Conservation (phyloP, 345 rosid genomes). For the Arabidopsis thaliana region TAIR10.1 NC_003071.7:15251001-15251500, state of each 20-base stretch:
- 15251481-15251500: constrained; percentile 20
- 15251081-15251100: not conserved
- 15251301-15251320: constrained; percentile 70
- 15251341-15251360: constrained; percentile 64
- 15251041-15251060: not conserved
- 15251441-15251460: constrained; percentile 70
- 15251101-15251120: constrained; percentile 13
- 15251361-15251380: constrained; percentile 54
- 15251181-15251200: constrained; percentile 71
- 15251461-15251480: constrained; percentile 81
- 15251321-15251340: constrained; percentile 70
- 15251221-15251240: constrained; percentile 32
- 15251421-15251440: constrained; percentile 54
- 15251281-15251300: constrained; percentile 53
- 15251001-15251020: constrained; percentile 49
- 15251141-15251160: constrained; percentile 58
- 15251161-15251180: constrained; percentile 62
- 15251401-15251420: constrained; percentile 64
- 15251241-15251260: constrained; percentile 39
- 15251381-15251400: constrained; percentile 76
- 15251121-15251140: constrained; percentile 64
- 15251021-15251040: not conserved
- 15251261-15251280: constrained; percentile 45
- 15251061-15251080: not conserved
- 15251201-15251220: constrained; percentile 55